A percentile compares a stretch with the other conserved stretches of the same genome.
Evolutionary conservation across 192 early-diverging fungal species (phyloP).

Genomic region (Backusella morwellensis): DNA sequence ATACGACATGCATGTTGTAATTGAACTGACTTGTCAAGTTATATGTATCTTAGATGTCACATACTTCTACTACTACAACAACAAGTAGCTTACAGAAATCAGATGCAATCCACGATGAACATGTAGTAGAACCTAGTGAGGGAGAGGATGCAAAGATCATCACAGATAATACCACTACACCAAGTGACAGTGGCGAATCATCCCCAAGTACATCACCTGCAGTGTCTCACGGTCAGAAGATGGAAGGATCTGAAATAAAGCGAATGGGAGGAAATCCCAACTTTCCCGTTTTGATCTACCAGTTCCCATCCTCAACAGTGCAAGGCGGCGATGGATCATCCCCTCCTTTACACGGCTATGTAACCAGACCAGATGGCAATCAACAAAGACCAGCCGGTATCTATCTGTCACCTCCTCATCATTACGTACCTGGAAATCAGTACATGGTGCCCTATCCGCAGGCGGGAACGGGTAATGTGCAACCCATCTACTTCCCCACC

Average conservation of each 20-base stretch:
- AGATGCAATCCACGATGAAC: not conserved
- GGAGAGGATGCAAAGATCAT: not conserved
- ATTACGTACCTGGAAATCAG: slow-evolving; percentile 2
- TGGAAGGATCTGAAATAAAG: not conserved
- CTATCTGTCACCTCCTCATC: slow-evolving; percentile 13
- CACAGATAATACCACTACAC: not conserved
- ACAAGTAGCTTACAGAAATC: not conserved
- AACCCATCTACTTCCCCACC: not conserved
- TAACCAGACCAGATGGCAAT: not conserved
- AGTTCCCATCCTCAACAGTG: not conserved
- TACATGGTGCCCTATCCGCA: slow-evolving; percentile 10
- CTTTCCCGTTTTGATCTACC: slow-evolving; percentile 12
- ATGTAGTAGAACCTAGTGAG: not conserved
- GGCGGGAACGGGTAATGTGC: slow-evolving; percentile 5
- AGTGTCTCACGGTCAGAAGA: not conserved
- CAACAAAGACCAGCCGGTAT: slow-evolving; percentile 12
- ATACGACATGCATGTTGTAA: not conserved
- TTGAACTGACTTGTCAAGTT: not conserved
- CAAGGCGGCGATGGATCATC: not conserved
- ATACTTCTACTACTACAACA: not conserved
- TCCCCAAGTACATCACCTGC: not conserved
- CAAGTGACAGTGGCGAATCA: not conserved
- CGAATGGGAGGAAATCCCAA: not conserved
- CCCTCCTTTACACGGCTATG: not conserved
- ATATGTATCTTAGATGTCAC: not conserved